A percentile compares a stretch with the other conserved stretches of the same genome.
These are phyloP conservation scores for Suhomyces chickasaworum DNA, from an alignment of 1,139 yeast genomes.

Conservation along the genomic window DNA sequence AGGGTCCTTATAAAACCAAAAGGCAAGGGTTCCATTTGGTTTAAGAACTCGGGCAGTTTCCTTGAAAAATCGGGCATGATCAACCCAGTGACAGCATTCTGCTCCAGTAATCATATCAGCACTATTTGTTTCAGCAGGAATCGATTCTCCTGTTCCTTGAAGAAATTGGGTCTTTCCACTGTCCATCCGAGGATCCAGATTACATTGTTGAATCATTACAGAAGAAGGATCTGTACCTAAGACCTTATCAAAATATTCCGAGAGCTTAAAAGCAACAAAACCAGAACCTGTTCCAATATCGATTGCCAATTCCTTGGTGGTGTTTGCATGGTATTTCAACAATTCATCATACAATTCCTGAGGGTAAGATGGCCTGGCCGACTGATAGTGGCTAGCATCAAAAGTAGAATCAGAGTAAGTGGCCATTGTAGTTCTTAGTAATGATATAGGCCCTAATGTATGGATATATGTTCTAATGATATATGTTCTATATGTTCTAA, in stretches of 20 bases:
- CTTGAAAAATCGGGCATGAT: constrained; percentile 35
- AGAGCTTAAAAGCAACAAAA: constrained; percentile 62
- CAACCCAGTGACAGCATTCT: constrained; percentile 51
- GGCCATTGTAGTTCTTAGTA: too few species aligned
- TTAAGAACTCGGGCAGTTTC: constrained; percentile 32
- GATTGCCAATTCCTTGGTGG: constrained; percentile 29
- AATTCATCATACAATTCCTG: constrained; percentile 33
- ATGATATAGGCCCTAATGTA: too few species aligned
- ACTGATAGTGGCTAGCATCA: constrained; percentile 38
- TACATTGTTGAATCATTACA: constrained; percentile 61
- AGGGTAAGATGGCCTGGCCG: constrained; percentile 44
- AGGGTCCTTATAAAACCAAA: constrained; percentile 49
- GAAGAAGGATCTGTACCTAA: constrained; percentile 69
- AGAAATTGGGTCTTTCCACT: constrained; percentile 27
- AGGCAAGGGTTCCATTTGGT: constrained; percentile 43
- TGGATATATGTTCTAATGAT: too few species aligned
- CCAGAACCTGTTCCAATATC: constrained; percentile 92
- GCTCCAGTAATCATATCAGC: constrained; percentile 47
- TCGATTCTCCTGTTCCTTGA: constrained; percentile 35
- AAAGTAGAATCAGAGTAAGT: constrained; percentile 40
- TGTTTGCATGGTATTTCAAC: constrained; percentile 32
- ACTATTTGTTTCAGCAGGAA: constrained; percentile 17
- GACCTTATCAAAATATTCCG: constrained; percentile 47
- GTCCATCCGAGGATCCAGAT: constrained; percentile 13
- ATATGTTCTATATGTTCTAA: too few species aligned